Evolutionary conservation across 2,329 filamentous ascomycete genomes (phyloP), one percentile per base, ranked within the genome.

Genomic region (Massarina eburnea): DNA sequence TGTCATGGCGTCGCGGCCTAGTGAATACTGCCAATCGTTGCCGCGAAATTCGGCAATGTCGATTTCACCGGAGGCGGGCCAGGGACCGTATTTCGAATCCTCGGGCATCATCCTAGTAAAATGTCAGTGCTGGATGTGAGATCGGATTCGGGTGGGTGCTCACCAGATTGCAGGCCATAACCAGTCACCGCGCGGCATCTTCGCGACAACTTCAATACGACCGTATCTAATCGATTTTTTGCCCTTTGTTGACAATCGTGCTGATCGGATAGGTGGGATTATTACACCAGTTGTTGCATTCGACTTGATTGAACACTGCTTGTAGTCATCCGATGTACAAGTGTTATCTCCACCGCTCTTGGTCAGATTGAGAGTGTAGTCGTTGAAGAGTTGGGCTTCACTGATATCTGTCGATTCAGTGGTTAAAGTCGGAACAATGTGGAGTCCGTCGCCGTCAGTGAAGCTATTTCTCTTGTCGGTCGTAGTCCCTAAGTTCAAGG

Each of bases 161-260:
- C 45, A 59, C 50, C 88, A 92, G 62, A 94, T 91, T 17, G 88
- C 88, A 2, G 89, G 89, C 89, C 89, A 92, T 10, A 94, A 78
- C 89, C 89, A 94, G 72, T 92, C 88, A 39, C 89, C 89, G 41
- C 76, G 70, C 2, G 89, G 88, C 30, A 92, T 73, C 70, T 85
- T 85, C 18, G 89, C 89, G 1, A 80, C 84, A 5, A 94, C 88
- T 66, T 94, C 87, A 41, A 94, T 79, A 33, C 87, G 85, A 30
- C 89, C 89, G 63, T 89, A 94, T 70, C 84, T 88, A 75, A 94
- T 87, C n/a, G 72, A 77, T 12, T 83, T 83, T 18, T 85, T 82
- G 36, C 80, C 81, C 64, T 82, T 85, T 45, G 86, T 91, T 70
- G 84, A 85, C 71, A 94, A 81, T 47, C 89, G 85, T 12, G 83